A percentile compares a stretch with the other conserved stretches of the same genome.
phyloP scores from a whole-genome alignment of 305 asterid genomes.

The Solanum hybrid region DNA sequence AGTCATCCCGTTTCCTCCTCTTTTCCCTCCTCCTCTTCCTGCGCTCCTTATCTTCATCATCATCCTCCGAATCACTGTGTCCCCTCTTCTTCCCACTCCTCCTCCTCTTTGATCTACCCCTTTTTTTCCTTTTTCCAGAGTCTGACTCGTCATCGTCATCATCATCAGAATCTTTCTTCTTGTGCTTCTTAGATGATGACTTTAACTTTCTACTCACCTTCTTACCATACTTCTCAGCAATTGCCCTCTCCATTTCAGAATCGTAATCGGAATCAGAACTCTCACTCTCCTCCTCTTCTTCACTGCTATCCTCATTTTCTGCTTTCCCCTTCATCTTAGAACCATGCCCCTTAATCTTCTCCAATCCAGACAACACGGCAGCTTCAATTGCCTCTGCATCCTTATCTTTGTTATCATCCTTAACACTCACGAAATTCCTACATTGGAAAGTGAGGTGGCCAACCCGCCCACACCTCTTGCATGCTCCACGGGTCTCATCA shows the following conservation, averaged over 20 bases:
- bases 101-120: constrained; percentile 63
- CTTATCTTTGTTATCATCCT: constrained; percentile 56
- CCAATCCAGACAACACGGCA: constrained; percentile 62
- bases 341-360: constrained; percentile 56
- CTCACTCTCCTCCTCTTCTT: constrained; percentile 63
- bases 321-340: constrained; percentile 7
- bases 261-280: constrained; percentile 79
- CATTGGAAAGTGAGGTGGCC: constrained; percentile 95
- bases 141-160: constrained; percentile 30
- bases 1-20: constrained; percentile 49
- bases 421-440: constrained; percentile 86
- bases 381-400: constrained; percentile 42
- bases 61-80: constrained; percentile 51
- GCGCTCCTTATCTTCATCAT: constrained; percentile 34
- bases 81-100: constrained; percentile 55
- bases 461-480: constrained; percentile 90
- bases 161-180: constrained; percentile 35
- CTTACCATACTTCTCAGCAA: constrained; percentile 45
- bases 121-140: constrained; percentile 26
- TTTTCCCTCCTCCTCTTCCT: constrained; percentile 52
- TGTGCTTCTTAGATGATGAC: constrained; percentile 25
- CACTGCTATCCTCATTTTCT: constrained; percentile 31
- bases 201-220: constrained; percentile 21
- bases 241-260: constrained; percentile 78
- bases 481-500: constrained; percentile 87